phyloP scores from a whole-genome alignment of 768 basidiomycete species.

The Sporobolomyces pararoseus region DNA sequence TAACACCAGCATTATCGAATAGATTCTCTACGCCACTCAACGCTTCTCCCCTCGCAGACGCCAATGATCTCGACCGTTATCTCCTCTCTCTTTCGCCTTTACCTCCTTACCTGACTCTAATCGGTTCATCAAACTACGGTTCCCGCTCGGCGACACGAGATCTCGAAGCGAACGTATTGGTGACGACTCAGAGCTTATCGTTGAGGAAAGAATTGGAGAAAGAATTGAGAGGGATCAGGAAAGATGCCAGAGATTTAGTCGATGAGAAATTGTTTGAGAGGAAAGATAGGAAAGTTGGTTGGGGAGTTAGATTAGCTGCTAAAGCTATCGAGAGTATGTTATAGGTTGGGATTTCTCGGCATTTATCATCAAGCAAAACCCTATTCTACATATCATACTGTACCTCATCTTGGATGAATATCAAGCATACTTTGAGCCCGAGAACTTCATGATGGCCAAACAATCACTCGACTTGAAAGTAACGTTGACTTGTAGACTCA shows the following conservation, averaged over 20 bases:
- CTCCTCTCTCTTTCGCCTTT: slow-evolving; percentile 14
- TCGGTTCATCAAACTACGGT: slow-evolving; percentile 46
- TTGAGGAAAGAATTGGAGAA: slow-evolving; percentile 34
- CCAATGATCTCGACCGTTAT: slow-evolving; percentile 29
- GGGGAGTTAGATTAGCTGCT: slow-evolving; percentile 40
- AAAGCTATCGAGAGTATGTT: slow-evolving; percentile 34
- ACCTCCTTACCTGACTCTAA: slow-evolving; percentile 42
- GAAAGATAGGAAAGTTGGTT: slow-evolving; percentile 40
- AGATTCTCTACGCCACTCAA: slow-evolving; percentile 21
- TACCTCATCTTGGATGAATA: too few species aligned
- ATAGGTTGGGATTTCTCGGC: not conserved
- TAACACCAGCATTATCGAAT: slow-evolving; percentile 35
- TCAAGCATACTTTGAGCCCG: too few species aligned
- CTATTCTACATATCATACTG: too few species aligned
- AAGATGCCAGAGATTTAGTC: slow-evolving; percentile 33
- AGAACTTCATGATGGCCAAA: too few species aligned
- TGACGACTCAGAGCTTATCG: slow-evolving; percentile 33
- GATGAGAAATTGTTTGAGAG: slow-evolving; percentile 34
- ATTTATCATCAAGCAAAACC: too few species aligned
- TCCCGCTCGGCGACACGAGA: slow-evolving; percentile 42
- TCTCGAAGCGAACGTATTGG: slow-evolving; percentile 42
- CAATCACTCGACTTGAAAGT: too few species aligned
- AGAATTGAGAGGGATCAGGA: slow-evolving; percentile 38
- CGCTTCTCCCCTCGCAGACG: slow-evolving; percentile 13
- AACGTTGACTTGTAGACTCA: too few species aligned